These are phyloP conservation scores for Spathaspora arborariae DNA, from an alignment of 805 yeast species.

Conservation along the genomic window DNA sequence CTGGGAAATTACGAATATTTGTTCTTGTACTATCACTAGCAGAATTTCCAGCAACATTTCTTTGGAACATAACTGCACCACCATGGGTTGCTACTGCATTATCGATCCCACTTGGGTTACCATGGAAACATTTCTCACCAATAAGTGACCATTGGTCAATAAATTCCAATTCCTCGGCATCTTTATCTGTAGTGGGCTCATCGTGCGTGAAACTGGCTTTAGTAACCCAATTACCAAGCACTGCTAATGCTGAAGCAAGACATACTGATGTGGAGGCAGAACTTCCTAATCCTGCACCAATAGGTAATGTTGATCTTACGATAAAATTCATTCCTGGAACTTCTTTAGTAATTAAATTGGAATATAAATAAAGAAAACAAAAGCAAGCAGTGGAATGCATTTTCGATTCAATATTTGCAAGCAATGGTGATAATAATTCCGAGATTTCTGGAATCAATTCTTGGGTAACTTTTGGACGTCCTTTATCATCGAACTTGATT, in stretches of 20 bases:
- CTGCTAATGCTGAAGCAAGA: conserved; percentile 67
- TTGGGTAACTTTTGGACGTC: conserved; percentile 34
- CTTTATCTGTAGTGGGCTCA: conserved; percentile 28
- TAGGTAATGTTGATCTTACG: conserved; percentile 81
- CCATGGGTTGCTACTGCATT: conserved; percentile 95
- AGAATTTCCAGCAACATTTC: conserved; percentile 45
- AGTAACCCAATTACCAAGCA: conserved; percentile 53
- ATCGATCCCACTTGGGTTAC: conserved; percentile 95
- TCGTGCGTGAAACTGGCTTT: conserved; percentile 30
- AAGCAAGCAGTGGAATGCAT: conserved; percentile 75
- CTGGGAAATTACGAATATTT: conserved; percentile 69
- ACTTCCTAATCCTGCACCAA: conserved; percentile 96
- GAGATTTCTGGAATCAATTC: conserved; percentile 61
- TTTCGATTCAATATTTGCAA: conserved; percentile 46
- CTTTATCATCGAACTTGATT: conserved; percentile 15
- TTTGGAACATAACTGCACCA: conserved; percentile 89
- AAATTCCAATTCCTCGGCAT: conserved; percentile 46
- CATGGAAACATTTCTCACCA: conserved; percentile 95
- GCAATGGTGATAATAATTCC: conserved; percentile 41
- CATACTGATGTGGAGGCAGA: conserved; percentile 89
- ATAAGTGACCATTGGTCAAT: conserved; percentile 85
- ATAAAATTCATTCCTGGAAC: conserved; percentile 55
- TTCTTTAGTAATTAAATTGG: conserved; percentile 47
- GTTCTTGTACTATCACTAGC: conserved; percentile 65
- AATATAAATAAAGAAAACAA: conserved; percentile 77